phyloP scores from a whole-genome alignment of 2,329 filamentous ascomycete genomes.

The Exophiala dermatitidis region DNA sequence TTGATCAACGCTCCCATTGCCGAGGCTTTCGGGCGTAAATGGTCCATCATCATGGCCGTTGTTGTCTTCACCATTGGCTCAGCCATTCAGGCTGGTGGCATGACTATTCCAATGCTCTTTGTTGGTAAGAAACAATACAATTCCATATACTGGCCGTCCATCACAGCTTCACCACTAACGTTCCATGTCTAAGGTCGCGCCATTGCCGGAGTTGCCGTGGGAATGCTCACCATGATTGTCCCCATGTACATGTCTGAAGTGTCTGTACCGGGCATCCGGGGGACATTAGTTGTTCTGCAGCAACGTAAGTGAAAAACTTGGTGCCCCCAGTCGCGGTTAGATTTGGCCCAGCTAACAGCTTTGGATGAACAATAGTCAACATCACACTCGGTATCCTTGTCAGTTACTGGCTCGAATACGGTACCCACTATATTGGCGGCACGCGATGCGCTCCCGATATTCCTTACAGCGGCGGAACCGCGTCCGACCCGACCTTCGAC shows the following conservation, averaged over 20 bases:
- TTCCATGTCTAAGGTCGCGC: neutral
- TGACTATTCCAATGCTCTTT: no score
- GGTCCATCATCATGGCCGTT: constrained; percentile 46
- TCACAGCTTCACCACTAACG: neutral
- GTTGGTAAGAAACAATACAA: no score
- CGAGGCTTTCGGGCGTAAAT: constrained; percentile 47
- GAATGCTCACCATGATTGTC: constrained; percentile 33
- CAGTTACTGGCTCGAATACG: constrained; percentile 26
- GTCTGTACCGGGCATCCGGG: constrained; percentile 37
- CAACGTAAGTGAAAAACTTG: no score
- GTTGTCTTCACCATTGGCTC: constrained; percentile 38
- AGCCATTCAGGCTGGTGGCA: neutral
- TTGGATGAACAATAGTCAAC: no score
- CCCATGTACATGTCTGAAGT: constrained; percentile 18
- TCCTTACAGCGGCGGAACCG: no score
- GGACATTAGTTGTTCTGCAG: constrained; percentile 33
- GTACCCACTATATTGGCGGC: no score
- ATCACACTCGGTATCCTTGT: constrained; percentile 30
- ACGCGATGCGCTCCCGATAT: no score
- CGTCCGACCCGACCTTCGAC: no score
- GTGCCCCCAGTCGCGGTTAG: no score
- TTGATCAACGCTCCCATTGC: constrained; percentile 45
- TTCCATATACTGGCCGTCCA: no score
- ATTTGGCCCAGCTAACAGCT: no score
- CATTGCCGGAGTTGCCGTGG: constrained; percentile 37